These are phyloP conservation scores for Cruciata laevipes DNA, from an alignment of 257 asterid genomes.

Conservation along the genomic window DNA sequence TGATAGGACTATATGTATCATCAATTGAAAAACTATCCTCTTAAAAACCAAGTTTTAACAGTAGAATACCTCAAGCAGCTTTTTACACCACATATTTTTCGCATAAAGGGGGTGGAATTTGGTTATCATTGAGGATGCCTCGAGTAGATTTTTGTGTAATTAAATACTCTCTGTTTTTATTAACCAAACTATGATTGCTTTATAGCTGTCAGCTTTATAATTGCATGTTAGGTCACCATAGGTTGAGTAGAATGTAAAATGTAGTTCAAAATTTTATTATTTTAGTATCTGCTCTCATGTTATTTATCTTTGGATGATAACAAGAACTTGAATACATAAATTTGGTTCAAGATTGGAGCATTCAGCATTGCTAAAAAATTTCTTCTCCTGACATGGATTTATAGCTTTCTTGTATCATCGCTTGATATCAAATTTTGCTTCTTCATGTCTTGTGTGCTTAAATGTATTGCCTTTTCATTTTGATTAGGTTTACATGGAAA, in stretches of 20 bases:
- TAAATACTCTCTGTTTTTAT: not conserved
- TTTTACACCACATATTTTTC: too few species aligned
- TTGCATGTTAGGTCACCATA: not conserved
- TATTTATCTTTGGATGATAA: not conserved
- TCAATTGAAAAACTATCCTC: too few species aligned
- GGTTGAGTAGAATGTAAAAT: not conserved
- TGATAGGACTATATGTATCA: not conserved
- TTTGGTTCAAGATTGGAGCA: not conserved
- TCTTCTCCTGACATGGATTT: not conserved
- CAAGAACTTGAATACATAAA: not conserved
- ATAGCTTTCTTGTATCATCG: not conserved
- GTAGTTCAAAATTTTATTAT: not conserved
- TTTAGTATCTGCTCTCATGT: not conserved
- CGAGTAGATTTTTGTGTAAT: not conserved
- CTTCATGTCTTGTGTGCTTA: not conserved
- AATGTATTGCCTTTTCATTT: conserved; percentile 6
- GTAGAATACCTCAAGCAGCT: too few species aligned
- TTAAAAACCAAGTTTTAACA: not conserved
- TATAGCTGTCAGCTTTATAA: not conserved
- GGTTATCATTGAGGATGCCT: not conserved
- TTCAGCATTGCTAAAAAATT: not conserved
- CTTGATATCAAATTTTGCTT: not conserved
- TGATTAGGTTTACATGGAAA: conserved; percentile 77
- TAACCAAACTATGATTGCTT: not conserved
- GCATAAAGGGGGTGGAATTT: too few species aligned